These are phyloP conservation scores for Pleurotus citrinopileatus DNA, from an alignment of 768 basidiomycete species.

Conservation along the genomic window DNA sequence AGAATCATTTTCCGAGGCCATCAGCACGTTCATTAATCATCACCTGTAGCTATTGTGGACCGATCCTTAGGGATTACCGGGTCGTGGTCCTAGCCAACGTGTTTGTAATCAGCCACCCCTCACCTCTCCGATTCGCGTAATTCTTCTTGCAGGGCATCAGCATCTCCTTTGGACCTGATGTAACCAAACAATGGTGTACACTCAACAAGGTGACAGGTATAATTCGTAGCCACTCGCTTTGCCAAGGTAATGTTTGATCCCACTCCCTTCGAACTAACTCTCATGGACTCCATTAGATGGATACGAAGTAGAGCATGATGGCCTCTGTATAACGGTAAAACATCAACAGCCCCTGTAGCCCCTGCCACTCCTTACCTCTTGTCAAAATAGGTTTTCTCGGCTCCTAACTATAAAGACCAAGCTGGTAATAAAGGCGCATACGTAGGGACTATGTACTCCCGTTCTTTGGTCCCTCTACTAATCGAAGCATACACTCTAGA, in stretches of 20 bases:
- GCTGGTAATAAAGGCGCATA: slow-evolving; percentile 91
- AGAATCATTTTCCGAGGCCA: background rate
- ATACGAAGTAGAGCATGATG: slow-evolving; percentile 93
- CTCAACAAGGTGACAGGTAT: slow-evolving; percentile 85
- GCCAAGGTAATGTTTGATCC: slow-evolving; percentile 57
- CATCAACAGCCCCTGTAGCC: slow-evolving; percentile 2
- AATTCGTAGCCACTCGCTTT: slow-evolving; percentile 95
- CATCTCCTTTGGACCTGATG: slow-evolving; percentile 92
- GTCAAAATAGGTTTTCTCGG: slow-evolving; percentile 83
- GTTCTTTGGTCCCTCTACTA: background rate
- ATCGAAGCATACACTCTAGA: slow-evolving; percentile 36
- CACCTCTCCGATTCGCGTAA: slow-evolving; percentile 12
- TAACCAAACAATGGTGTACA: slow-evolving; percentile 86
- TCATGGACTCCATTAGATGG: slow-evolving; percentile 55
- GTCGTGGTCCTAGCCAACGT: slow-evolving; percentile 95
- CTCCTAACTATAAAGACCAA: slow-evolving; percentile 94
- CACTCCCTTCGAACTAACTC: background rate
- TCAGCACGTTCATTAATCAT: slow-evolving; percentile 8
- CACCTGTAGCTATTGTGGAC: slow-evolving; percentile 94
- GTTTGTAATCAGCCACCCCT: slow-evolving; percentile 40
- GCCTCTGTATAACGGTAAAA: slow-evolving; percentile 84
- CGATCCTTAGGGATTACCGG: slow-evolving; percentile 85
- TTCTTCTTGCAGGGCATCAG: slow-evolving; percentile 78
- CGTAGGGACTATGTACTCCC: slow-evolving; percentile 46
- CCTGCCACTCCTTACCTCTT: slow-evolving; percentile 11